A percentile compares a stretch with the other conserved stretches of the same genome.
Evolutionary conservation across 768 basidiomycete genomes (phyloP).

Genomic region (Suillus subalutaceus): DNA sequence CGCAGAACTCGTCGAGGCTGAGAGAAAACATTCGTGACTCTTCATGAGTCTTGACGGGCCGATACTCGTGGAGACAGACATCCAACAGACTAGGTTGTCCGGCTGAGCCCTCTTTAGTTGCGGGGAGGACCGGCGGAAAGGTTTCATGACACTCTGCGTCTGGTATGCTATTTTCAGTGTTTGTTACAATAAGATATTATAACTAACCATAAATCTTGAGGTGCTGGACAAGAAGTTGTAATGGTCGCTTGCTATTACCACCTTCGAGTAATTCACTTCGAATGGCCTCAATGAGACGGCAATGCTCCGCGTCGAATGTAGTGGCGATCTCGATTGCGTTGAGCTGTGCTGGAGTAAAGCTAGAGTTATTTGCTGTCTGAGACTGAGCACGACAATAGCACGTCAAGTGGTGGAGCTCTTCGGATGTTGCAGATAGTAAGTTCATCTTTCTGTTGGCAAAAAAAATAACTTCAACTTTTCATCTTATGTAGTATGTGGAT

Average conservation of each 20-base stretch:
- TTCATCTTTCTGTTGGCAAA: constrained; percentile 2
- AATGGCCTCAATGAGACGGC: constrained; percentile 33
- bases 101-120: neutral
- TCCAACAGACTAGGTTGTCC: neutral
- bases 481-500: neutral
- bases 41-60: neutral
- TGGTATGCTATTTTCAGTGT: neutral
- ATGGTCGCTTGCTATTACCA: constrained; percentile 32
- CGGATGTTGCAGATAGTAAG: constrained; percentile 1
- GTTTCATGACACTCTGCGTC: neutral
- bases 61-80: neutral
- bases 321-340: constrained; percentile 38
- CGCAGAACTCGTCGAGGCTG: neutral
- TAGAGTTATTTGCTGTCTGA: neutral
- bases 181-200: neutral
- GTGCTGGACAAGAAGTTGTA: constrained; percentile 34
- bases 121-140: neutral
- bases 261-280: constrained; percentile 25
- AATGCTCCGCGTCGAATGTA: constrained; percentile 33
- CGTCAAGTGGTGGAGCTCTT: neutral
- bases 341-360: constrained; percentile 28
- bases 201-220: constrained; percentile 47
- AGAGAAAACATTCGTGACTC: neutral
- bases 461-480: neutral
- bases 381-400: neutral